Percentiles rank a stretch among this genome's conserved stretches.
These are phyloP conservation scores for Podospora appendiculata DNA, from an alignment of 495 filamentous ascomycete genomes.

Conservation along the genomic window DNA sequence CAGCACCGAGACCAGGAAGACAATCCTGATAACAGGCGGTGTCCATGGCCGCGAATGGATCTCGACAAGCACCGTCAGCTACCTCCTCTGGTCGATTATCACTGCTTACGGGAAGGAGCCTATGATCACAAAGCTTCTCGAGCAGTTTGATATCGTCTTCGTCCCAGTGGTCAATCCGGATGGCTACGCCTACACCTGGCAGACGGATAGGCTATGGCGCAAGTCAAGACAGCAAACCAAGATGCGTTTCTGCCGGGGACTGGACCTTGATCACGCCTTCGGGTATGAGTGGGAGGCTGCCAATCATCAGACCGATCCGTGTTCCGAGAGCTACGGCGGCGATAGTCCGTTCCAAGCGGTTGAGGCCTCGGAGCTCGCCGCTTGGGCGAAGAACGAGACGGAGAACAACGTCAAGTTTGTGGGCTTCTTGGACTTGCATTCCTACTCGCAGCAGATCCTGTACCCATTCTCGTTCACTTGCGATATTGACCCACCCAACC, in stretches of 20 bases:
- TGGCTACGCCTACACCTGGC: constrained; percentile 91
- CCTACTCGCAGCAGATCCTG: constrained; percentile 90
- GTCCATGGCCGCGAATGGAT: constrained; percentile 95
- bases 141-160: constrained; percentile 77
- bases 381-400: constrained; percentile 83
- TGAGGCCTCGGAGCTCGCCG: constrained; percentile 66
- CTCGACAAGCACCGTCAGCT: constrained; percentile 83
- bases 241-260: constrained; percentile 73
- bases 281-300: constrained; percentile 75
- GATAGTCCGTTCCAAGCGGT: constrained; percentile 74
- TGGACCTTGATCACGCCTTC: constrained; percentile 85
- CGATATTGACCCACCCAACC: constrained; percentile 63
- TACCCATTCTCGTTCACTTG: constrained; percentile 91
- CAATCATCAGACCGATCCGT: constrained; percentile 65
- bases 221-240: constrained; percentile 86
- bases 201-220: constrained; percentile 86
- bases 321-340: constrained; percentile 86
- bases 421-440: constrained; percentile 85
- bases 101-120: constrained; percentile 64
- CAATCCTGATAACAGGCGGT: constrained; percentile 76
- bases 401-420: constrained; percentile 62
- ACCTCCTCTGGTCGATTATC: constrained; percentile 82
- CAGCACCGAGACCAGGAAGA: constrained; percentile 46
- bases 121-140: constrained; percentile 64
- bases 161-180: constrained; percentile 89